phyloP scores from a whole-genome alignment of 2,329 filamentous ascomycete species.

The Zopfia rhizophila region DNA sequence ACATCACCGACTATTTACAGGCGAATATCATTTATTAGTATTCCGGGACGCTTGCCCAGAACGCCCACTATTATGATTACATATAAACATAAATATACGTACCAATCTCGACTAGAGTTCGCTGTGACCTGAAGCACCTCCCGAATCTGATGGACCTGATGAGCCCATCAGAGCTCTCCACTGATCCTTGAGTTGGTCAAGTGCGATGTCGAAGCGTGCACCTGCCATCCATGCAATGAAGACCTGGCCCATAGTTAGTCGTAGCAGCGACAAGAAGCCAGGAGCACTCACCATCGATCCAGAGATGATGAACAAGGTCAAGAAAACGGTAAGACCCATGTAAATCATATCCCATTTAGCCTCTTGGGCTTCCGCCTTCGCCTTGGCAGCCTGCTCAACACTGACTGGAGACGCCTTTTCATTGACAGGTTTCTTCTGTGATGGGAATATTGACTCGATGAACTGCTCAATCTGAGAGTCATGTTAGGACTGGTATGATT shows the following conservation, averaged over 20 bases:
- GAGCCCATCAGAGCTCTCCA: constrained; percentile 49
- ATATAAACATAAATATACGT: constrained; percentile 34
- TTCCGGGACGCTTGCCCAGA: no score
- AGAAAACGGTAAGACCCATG: constrained; percentile 73
- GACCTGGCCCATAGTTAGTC: constrained; percentile 65
- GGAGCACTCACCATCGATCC: constrained; percentile 76
- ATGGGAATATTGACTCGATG: constrained; percentile 92
- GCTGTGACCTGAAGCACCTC: constrained; percentile 44
- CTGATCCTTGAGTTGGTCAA: constrained; percentile 66
- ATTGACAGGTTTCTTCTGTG: constrained; percentile 72
- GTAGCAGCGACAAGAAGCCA: not conserved
- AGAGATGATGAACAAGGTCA: constrained; percentile 77
- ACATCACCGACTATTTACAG: no score
- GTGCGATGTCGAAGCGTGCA: constrained; percentile 80
- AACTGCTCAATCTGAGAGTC: constrained; percentile 85
- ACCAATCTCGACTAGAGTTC: constrained; percentile 51
- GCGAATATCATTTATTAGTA: no score
- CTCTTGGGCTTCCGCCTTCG: constrained; percentile 63
- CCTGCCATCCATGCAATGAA: constrained; percentile 81
- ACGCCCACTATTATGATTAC: constrained; percentile 41
- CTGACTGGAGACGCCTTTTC: constrained; percentile 42
- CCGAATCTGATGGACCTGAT: constrained; percentile 17
- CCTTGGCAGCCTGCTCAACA: constrained; percentile 67
- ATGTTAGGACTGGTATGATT: constrained; percentile 20
- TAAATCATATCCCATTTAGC: constrained; percentile 67